Evolutionary conservation across 306 rosid species (phyloP), one percentile per base, ranked within the genome.

Genomic region (Hylodesmum podocarpum): DNA sequence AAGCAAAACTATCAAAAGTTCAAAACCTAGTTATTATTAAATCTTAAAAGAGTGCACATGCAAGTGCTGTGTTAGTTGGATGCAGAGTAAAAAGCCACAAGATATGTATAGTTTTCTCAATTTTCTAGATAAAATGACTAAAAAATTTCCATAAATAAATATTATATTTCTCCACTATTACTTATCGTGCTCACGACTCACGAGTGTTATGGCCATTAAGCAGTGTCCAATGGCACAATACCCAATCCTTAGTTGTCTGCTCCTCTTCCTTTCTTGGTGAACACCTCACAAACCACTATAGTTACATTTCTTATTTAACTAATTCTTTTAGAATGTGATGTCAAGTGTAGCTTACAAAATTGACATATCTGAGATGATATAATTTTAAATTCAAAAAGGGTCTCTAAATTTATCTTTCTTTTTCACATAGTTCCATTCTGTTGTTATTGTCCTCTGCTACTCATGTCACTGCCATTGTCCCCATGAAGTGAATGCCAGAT

Each of bases 401-500:
- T 71, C 22, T 66, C 80, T 79, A 88, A 83, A 77, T 84, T 82
- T 46, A 54, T 78, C 80, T 63, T 82, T 62, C 78, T 75, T 72
- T 72, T 77, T 73, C 41, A 43, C 27, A 76, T 51, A 41, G 76
- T 90, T 74, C 44, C 27, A 78, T 58, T 78, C 43, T 53, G 65
- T 82, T 71, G 3, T 5, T 29, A 66, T 85, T 87, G 96, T 91
- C 92, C 82, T 63, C 80, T 85, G 62, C 81, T 77, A 89, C 93
- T 91, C 87, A 87, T 89, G 84, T 91, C 90, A 16, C 83, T 72
- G 46, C 89, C 96, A 68, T 0, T 76, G 80, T 66, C 68, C 40
- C 7, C 16, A 84, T 78, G 84, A 77, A 87, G 96, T 85, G 93
- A 85, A 85, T 86, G 83, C 89, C 93, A 85, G 88, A 81, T 91